Percentiles rank a stretch among this genome's conserved stretches.
Evolutionary conservation across 2,329 filamentous ascomycete genomes (phyloP).

Genomic region (Erysiphe neolycopersici): DNA sequence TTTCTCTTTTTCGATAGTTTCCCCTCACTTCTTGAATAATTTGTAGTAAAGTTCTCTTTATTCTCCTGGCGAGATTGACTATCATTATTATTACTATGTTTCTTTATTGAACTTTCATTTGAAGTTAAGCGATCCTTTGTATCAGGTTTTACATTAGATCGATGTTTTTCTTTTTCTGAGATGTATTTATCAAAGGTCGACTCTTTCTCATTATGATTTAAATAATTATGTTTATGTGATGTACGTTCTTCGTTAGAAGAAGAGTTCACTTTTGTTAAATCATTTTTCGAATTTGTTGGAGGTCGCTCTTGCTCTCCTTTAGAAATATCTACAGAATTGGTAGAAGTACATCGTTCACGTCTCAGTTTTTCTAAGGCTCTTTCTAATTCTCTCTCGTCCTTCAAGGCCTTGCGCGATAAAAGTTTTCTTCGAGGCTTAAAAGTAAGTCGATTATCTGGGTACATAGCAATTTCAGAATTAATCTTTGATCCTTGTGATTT

Average conservation of each 20-base stretch:
- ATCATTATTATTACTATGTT: too few species aligned
- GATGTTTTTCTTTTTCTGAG: too few species aligned
- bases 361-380: conserved; percentile 26
- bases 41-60: too few species aligned
- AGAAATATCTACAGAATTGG: conserved; percentile 21
- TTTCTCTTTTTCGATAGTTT: too few species aligned
- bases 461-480: conserved; percentile 26
- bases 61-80: too few species aligned
- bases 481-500: conserved; percentile 22
- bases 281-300: not conserved
- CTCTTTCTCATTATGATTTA: too few species aligned
- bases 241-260: not conserved
- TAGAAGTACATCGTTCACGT: conserved; percentile 29
- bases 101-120: too few species aligned
- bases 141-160: too few species aligned
- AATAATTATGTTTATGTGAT: too few species aligned
- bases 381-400: conserved; percentile 26
- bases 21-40: too few species aligned
- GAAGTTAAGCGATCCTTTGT: too few species aligned
- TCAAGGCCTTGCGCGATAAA: conserved; percentile 33
- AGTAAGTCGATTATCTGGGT: conserved; percentile 20
- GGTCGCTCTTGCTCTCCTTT: conserved; percentile 20
- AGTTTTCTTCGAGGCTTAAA: conserved; percentile 34
- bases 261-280: not conserved
- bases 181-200: too few species aligned